Evolutionary conservation across 2,329 filamentous ascomycete genomes (phyloP), one percentile per base, ranked within the genome.

Genomic region (Cladorrhinum sp.): DNA sequence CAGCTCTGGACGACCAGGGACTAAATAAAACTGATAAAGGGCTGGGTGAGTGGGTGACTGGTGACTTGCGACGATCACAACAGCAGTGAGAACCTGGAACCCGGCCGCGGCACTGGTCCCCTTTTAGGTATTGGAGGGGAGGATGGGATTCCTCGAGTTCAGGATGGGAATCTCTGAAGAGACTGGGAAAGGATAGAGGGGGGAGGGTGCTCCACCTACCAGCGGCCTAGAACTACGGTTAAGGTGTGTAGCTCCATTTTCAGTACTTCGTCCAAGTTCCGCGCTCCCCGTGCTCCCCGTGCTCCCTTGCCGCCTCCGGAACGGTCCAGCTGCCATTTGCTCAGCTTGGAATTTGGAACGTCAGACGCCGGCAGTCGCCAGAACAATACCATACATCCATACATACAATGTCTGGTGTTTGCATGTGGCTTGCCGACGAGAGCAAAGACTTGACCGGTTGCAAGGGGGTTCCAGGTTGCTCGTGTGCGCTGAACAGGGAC

Each of bases 161-260:
- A 55, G 57, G 55, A 67, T 67, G 65, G 65, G 65, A 67, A 65
- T 66, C 59, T 67, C 20, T 24, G 24, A 14, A 8, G 7, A 21
- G 3, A 20, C 53, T 18, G 12, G 33, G 33, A 36, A 9, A 36
- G 7, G 26, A 28, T 28, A 9, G 36, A 42, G 36, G 36, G 42
- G 42, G 42, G 42, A 20, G 42, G n/a, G 42, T 7, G n/a, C 18
- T 20, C 42, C n/a, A 46, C 42, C 42, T 16, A 46, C 18, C 26
- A 30, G n/a, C n/a, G n/a, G n/a, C n/a, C n/a, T n/a, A n/a, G n/a
- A n/a, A n/a, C n/a, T n/a, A n/a, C n/a, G n/a, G n/a, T n/a, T n/a
- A n/a, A n/a, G n/a, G n/a, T n/a, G n/a, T n/a, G n/a, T n/a, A n/a
- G n/a, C n/a, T n/a, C n/a, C n/a, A n/a, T n/a, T n/a, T n/a, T n/a